Evolutionary conservation across 2,329 filamentous ascomycete genomes (phyloP).

Genomic region (Neopestalotiopsis clavispora): DNA sequence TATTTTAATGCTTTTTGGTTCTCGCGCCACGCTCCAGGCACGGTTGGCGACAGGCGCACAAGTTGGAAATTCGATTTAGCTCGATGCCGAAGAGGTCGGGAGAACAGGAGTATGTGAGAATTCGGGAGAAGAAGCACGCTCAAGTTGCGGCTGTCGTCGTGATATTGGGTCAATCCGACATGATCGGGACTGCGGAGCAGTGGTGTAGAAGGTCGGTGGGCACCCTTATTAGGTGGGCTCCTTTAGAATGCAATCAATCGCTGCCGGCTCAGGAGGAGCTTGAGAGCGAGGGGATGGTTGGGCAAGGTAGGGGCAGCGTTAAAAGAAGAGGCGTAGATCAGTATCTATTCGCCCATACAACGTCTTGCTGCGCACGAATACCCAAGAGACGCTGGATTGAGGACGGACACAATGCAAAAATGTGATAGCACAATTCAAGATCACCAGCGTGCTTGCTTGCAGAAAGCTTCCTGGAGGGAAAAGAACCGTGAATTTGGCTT

Average conservation of each 20-base stretch:
- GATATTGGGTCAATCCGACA: constrained; percentile 35
- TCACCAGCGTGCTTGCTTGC: neutral
- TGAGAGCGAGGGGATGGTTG: neutral
- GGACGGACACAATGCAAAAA: neutral
- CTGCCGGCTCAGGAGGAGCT: neutral
- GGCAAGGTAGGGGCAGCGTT: constrained; percentile 7
- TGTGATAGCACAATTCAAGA: neutral
- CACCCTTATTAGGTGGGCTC: neutral
- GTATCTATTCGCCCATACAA: neutral
- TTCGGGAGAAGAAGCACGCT: constrained; percentile 28
- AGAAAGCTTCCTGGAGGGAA: neutral
- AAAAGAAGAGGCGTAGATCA: neutral
- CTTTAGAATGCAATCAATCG: neutral
- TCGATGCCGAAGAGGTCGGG: neutral
- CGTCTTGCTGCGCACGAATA: neutral
- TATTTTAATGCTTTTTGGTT: neutral
- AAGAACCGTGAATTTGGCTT: neutral
- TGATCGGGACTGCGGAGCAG: constrained; percentile 27
- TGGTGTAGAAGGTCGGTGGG: neutral
- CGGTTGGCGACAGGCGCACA: neutral
- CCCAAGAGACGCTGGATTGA: neutral
- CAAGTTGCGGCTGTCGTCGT: constrained; percentile 36
- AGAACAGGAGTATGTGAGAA: too few relatives aligned
- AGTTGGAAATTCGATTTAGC: neutral
- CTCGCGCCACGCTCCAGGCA: neutral